Evolutionary conservation across 371 early-diverging fungal species (phyloP).

Genomic region (Massospora cicadina): DNA sequence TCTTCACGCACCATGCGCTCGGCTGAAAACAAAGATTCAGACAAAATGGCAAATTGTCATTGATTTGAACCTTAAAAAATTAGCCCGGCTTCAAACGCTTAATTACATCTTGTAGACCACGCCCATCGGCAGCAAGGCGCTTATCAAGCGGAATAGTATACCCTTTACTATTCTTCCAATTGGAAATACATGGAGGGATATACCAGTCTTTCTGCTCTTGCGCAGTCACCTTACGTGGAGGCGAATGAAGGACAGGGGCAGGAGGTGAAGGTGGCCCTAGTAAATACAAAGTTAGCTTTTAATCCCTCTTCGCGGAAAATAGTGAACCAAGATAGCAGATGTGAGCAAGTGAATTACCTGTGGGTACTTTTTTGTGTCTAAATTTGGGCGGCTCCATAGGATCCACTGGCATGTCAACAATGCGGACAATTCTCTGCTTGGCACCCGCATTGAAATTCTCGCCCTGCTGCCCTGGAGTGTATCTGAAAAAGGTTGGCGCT

Average conservation of each 20-base stretch:
- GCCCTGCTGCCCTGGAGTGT: constrained; percentile 65
- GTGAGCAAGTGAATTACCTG: constrained; percentile 19
- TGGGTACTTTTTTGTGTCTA: constrained; percentile 78
- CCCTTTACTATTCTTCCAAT: constrained; percentile 98
- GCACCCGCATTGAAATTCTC: constrained; percentile 43
- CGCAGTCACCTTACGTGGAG: constrained; percentile 83
- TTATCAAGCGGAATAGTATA: constrained; percentile 96
- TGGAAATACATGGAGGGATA: constrained; percentile 92
- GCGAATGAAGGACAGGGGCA: constrained; percentile 92
- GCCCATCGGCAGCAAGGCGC: constrained; percentile 90
- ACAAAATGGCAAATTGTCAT: constrained; percentile 90
- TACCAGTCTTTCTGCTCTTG: constrained; percentile 91
- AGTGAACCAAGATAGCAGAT: neutral
- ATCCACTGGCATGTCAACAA: constrained; percentile 88
- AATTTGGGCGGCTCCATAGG: constrained; percentile 91
- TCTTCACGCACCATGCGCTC: constrained; percentile 89
- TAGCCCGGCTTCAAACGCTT: neutral
- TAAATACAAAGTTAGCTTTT: neutral
- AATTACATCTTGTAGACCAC: constrained; percentile 71
- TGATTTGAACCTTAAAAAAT: constrained; percentile 36
- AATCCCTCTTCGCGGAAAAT: neutral
- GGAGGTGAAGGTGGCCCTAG: constrained; percentile 72
- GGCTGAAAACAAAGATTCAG: constrained; percentile 85
- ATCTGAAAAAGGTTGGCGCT: constrained; percentile 68
- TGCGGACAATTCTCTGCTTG: constrained; percentile 68